Percentiles rank a stretch among this genome's conserved stretches.
These are phyloP conservation scores for Sclerotinia spermophila DNA, from an alignment of 2,329 filamentous ascomycete genomes.

Conservation along the genomic window DNA sequence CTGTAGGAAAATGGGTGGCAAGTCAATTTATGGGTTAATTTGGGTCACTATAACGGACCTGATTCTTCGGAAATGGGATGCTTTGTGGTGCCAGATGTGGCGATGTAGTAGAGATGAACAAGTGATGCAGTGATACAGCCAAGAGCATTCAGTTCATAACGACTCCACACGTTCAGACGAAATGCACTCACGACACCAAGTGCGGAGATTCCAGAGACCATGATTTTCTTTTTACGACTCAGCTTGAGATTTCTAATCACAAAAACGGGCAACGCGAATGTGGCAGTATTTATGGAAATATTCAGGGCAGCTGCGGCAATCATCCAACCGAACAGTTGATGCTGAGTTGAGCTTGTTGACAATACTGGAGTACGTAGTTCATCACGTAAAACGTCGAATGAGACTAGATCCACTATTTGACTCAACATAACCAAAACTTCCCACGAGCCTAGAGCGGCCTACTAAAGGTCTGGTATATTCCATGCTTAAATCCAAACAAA, in stretches of 20 bases:
- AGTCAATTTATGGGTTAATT: too few species aligned
- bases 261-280: not conserved
- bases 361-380: not conserved
- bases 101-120: not conserved
- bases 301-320: not conserved
- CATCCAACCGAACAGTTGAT: not conserved
- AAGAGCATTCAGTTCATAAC: too few species aligned
- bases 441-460: too few species aligned
- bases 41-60: not conserved
- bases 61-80: not conserved
- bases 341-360: not conserved
- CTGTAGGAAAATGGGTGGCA: not conserved
- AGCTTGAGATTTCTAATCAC: not conserved
- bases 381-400: not conserved
- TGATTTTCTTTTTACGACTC: not conserved
- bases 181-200: not conserved
- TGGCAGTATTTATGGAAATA: not conserved
- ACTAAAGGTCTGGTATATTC: too few species aligned
- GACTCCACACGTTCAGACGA: too few species aligned
- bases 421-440: not conserved
- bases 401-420: not conserved
- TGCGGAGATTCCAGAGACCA: not conserved
- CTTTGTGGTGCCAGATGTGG: not conserved
- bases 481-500: not conserved
- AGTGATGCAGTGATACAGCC: not conserved